Evolutionary conservation across 1,284 basidiomycete species (phyloP).

Genomic region (Mycena citricolor): DNA sequence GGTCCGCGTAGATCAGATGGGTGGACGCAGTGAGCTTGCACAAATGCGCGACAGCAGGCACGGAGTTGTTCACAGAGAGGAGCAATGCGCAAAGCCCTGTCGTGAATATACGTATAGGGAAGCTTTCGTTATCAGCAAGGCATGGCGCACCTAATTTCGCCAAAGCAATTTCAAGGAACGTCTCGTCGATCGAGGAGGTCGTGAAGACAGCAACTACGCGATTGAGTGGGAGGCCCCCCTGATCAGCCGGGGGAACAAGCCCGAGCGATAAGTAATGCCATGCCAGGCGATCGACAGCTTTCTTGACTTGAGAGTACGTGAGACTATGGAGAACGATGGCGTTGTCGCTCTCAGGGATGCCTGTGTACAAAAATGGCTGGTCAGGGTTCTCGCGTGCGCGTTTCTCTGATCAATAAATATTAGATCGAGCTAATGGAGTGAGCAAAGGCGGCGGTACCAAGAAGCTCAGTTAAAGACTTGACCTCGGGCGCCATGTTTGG

Average conservation of each 20-base stretch:
- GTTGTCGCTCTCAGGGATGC: constrained; percentile 23
- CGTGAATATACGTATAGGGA: no score
- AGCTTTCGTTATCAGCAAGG: background rate
- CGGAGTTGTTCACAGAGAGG: constrained; percentile 57
- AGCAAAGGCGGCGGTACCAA: constrained; percentile 14
- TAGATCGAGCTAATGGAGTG: constrained; percentile 4
- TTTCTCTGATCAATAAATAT: constrained; percentile 7
- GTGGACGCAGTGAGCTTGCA: constrained; percentile 46
- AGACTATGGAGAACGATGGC: constrained; percentile 22
- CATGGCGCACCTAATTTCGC: constrained; percentile 38
- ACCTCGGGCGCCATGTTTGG: no score
- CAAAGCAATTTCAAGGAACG: constrained; percentile 46
- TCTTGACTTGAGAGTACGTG: constrained; percentile 34
- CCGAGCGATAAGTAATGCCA: constrained; percentile 34
- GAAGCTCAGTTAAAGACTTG: constrained; percentile 13
- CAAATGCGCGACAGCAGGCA: constrained; percentile 56
- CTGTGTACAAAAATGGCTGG: constrained; percentile 27
- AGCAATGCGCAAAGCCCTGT: constrained; percentile 41
- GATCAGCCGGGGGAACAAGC: constrained; percentile 16
- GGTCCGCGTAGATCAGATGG: constrained; percentile 46
- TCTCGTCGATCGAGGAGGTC: constrained; percentile 42
- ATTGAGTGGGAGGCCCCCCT: constrained; percentile 30
- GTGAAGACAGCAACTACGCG: constrained; percentile 40
- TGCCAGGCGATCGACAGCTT: constrained; percentile 43
- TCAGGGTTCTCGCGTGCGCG: constrained; percentile 27